phyloP scores from a whole-genome alignment of 2,329 filamentous ascomycete species.

The Hypoxylon sp. region DNA sequence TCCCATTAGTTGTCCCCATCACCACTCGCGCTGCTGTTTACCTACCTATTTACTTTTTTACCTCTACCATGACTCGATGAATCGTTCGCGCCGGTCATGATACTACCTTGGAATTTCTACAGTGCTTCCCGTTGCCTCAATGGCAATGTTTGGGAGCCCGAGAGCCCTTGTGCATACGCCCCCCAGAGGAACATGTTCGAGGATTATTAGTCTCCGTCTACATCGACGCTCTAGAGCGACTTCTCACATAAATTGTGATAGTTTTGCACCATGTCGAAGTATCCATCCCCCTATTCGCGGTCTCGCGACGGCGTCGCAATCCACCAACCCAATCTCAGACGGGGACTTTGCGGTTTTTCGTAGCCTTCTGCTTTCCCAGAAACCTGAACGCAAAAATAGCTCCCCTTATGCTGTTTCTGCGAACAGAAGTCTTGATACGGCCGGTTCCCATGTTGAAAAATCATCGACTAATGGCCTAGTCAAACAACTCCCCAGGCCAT shows the following conservation, averaged over 20 bases:
- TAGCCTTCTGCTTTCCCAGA: constrained; percentile 21
- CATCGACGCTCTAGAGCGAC: constrained; percentile 41
- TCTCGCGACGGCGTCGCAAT: constrained; percentile 25
- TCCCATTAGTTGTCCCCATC: constrained; percentile 6
- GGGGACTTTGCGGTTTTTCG: constrained; percentile 35
- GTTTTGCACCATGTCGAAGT: neutral
- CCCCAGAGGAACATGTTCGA: constrained; percentile 50
- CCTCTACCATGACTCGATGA: constrained; percentile 5
- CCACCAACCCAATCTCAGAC: constrained; percentile 19
- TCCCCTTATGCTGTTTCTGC: neutral
- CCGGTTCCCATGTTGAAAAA: neutral
- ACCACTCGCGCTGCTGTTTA: neutral
- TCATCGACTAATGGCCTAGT: neutral
- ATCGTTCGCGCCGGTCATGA: constrained; percentile 12
- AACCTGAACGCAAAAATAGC: neutral
- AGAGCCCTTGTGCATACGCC: constrained; percentile 45
- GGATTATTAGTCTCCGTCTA: constrained; percentile 48
- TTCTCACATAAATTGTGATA: neutral
- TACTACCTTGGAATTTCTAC: constrained; percentile 8
- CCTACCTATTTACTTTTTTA: too few relatives aligned
- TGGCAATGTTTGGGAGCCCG: constrained; percentile 47
- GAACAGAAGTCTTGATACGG: neutral
- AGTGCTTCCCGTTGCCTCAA: constrained; percentile 46
- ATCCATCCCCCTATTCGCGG: constrained; percentile 9
- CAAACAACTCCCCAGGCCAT: constrained; percentile 24